Evolutionary conservation across 2,329 filamentous ascomycete species (phyloP).

Genomic region (Dothideomycetes sp.): DNA sequence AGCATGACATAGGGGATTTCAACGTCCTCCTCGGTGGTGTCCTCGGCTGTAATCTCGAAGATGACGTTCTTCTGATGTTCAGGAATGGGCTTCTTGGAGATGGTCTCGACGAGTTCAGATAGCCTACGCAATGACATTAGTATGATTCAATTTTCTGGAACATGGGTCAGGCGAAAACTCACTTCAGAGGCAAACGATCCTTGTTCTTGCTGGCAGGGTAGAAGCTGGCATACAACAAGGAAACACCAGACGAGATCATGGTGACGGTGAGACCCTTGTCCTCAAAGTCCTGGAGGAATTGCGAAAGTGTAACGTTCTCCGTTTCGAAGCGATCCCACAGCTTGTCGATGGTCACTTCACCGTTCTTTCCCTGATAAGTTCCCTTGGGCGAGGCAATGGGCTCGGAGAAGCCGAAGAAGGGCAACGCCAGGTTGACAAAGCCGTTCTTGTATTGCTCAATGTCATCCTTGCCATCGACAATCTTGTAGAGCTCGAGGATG

Average conservation of each 20-base stretch:
- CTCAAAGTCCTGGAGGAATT: conserved; percentile 76
- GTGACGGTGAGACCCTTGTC: conserved; percentile 69
- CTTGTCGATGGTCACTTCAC: conserved; percentile 79
- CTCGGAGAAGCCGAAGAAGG: conserved; percentile 97
- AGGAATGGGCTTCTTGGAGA: conserved; percentile 87
- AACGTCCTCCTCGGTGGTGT: conserved; percentile 80
- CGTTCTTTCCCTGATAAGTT: conserved; percentile 68
- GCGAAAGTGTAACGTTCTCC: conserved; percentile 68
- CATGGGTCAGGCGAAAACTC: too few species aligned
- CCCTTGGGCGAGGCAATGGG: conserved; percentile 91
- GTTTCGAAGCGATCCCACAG: conserved; percentile 97
- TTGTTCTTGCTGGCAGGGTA: conserved; percentile 73
- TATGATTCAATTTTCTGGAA: too few species aligned
- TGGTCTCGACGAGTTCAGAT: conserved; percentile 74
- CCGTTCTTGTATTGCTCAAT: conserved; percentile 99
- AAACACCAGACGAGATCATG: conserved; percentile 97
- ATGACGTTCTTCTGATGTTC: conserved; percentile 90
- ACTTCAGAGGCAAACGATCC: conserved; percentile 65
- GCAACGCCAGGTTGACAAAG: conserved; percentile 89
- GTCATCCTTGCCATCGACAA: conserved; percentile 90
- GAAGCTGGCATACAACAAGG: conserved; percentile 87
- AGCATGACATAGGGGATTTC: conserved; percentile 96
- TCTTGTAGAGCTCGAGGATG: conserved; percentile 87
- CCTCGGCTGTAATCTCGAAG: conserved; percentile 90
- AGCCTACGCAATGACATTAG: conserved; percentile 47